Evolutionary conservation across 805 yeast genomes (phyloP).

Genomic region (Suhomyces prunicola): DNA sequence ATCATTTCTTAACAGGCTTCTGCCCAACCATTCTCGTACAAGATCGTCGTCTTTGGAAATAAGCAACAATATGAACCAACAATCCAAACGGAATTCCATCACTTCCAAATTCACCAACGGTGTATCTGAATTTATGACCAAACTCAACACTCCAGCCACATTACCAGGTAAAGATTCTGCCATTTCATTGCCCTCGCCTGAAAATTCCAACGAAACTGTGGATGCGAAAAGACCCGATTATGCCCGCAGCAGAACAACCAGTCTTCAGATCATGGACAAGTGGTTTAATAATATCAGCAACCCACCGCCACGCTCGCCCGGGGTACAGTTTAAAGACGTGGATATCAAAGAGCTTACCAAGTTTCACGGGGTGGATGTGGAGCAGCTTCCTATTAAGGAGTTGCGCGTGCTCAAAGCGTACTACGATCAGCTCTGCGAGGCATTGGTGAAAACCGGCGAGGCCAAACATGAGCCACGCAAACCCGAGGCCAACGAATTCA

Average conservation of each 20-base stretch:
- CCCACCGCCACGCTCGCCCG: slow-evolving; percentile 5
- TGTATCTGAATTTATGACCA: slow-evolving; percentile 41
- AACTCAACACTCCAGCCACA: slow-evolving; percentile 24
- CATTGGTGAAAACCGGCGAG: background rate
- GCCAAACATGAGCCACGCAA: background rate
- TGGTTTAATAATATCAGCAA: slow-evolving; percentile 37
- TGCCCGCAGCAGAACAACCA: slow-evolving; percentile 31
- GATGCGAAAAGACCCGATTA: slow-evolving; percentile 23
- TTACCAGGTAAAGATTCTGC: slow-evolving; percentile 18
- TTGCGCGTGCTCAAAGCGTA: slow-evolving; percentile 29
- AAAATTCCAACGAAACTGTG: slow-evolving; percentile 4
- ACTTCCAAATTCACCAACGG: slow-evolving; percentile 42
- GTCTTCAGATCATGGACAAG: slow-evolving; percentile 42
- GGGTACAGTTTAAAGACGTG: slow-evolving; percentile 6
- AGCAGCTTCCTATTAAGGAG: slow-evolving; percentile 33
- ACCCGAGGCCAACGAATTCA: background rate
- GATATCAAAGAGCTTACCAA: slow-evolving; percentile 25
- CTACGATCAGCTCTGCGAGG: slow-evolving; percentile 37
- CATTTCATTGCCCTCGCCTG: slow-evolving; percentile 32
- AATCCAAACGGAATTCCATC: slow-evolving; percentile 26
- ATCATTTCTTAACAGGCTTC: slow-evolving; percentile 27
- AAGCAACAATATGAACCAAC: slow-evolving; percentile 6
- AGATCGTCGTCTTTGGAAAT: slow-evolving; percentile 37
- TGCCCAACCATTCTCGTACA: slow-evolving; percentile 38
- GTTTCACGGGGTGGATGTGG: slow-evolving; percentile 35